Base-by-base conservation (phyloP, 768 basidiomycete genomes). In the Polyporus arcularius region DNA sequence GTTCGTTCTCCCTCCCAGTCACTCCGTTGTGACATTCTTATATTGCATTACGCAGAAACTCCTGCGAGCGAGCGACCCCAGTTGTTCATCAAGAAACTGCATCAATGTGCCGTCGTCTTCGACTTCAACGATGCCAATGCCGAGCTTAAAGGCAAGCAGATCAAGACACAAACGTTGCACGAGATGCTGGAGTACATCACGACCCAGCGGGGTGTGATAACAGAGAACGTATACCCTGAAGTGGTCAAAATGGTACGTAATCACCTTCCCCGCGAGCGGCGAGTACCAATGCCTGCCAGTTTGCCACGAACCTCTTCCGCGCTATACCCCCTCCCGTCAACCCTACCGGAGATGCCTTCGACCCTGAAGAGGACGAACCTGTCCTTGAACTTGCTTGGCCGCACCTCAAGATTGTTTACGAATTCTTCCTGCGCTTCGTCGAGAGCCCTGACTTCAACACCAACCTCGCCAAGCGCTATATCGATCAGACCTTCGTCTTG, bases 101-200 rank as follows among this genome's bases (percentile, higher is more conserved):
- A 90, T 74, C 97, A 99, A 73, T 98, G 96, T 77, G 88, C 91
- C 57, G 95, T 98, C 64, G 78, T 99, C 43, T 99, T 99, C 75
- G 97, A 99, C 77, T 99, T 99, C 76, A 98, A 98, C 72, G 97
- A 99, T 72, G 92, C 95, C 48, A 96, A 92, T 69, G 82, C 92
- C 31, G 97, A 99, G 69, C 84, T 99, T 70, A 92, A 90, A 74
- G 96, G 95, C 66, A 99, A 99, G 78, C 96, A 98, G 75, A 92
- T 98, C 78, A 99, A 99, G 80, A 93, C 96, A 2, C 94, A 97
- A 74, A 94, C 97, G 14, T 78, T 99, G 62, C 93, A 97, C 66
- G 97, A 99, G 78, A 93, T 99, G 92, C 82, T 99, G 71, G 97
- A 99, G 72, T 98, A 98, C 73, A 97, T 99, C 75, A 98, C 96